phyloP scores from a whole-genome alignment of 108 stramenopile genomes.

The Nannochloropsis oceanica region DNA sequence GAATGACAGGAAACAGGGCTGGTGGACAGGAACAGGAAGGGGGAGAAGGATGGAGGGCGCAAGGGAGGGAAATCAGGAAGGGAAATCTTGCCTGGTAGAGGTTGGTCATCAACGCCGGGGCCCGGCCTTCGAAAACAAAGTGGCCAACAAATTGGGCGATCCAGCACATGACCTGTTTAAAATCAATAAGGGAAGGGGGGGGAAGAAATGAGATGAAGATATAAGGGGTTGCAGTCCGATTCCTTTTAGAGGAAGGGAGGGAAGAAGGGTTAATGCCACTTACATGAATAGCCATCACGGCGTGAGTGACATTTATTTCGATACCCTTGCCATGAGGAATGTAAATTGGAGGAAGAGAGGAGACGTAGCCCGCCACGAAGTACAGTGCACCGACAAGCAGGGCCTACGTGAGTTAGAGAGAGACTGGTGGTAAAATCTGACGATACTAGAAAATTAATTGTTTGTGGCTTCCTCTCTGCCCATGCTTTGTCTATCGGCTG shows the following conservation, averaged over 20 bases:
- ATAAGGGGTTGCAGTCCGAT: not conserved
- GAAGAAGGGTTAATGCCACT: not conserved
- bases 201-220: not conserved
- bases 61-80: not conserved
- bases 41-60: not conserved
- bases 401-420: not conserved
- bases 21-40: not conserved
- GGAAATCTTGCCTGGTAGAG: not conserved
- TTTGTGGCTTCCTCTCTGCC: not conserved
- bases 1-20: not conserved
- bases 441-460: too few relatives aligned
- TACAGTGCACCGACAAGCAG: not conserved
- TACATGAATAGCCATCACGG: not conserved
- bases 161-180: not conserved
- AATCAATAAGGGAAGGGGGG: too few relatives aligned
- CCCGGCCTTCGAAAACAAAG: not conserved
- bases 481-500: not conserved
- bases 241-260: not conserved
- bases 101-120: conserved; percentile 14
- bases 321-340: not conserved
- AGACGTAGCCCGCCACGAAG: not conserved
- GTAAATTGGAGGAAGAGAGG: not conserved
- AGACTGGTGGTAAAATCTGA: too few relatives aligned
- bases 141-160: conserved; percentile 14
- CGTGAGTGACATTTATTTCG: not conserved